phyloP scores from a whole-genome alignment of 2,329 filamentous ascomycete genomes.

The Fusarium irregulare region DNA sequence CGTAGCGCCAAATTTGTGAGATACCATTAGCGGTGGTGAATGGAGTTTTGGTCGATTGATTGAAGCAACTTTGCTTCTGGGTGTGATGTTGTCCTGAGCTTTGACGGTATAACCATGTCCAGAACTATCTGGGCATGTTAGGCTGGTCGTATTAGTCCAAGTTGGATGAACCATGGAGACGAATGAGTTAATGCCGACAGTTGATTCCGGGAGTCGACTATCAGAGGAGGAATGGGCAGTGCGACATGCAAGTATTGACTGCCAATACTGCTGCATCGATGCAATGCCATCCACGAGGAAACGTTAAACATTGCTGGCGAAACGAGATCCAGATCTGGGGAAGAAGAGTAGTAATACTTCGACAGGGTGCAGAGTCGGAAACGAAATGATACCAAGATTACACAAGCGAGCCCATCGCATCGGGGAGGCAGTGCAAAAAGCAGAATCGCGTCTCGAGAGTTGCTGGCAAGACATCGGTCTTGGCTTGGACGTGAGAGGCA shows the following conservation, averaged over 20 bases:
- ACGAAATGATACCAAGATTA: neutral
- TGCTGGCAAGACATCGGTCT: neutral
- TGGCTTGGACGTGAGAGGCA: slow-evolving; percentile 8
- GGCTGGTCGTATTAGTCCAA: neutral
- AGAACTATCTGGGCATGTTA: neutral
- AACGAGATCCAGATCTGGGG: neutral
- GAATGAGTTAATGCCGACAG: neutral
- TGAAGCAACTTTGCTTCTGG: slow-evolving; percentile 5
- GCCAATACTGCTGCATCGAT: neutral
- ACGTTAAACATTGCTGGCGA: neutral
- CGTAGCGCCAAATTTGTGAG: neutral
- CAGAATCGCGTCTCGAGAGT: neutral
- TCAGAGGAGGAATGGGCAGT: neutral
- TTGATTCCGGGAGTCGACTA: neutral
- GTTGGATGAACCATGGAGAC: neutral
- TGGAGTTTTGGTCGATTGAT: neutral
- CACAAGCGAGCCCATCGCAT: neutral
- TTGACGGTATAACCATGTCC: neutral
- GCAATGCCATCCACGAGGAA: neutral
- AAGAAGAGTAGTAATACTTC: neutral
- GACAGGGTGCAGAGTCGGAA: neutral
- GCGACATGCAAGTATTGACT: neutral
- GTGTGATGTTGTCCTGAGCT: neutral
- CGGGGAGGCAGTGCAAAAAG: neutral
- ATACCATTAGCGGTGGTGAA: slow-evolving; percentile 5